Evolutionary conservation across 371 early-diverging fungal species (phyloP).

Genomic region (Syncephalastrum sp.): DNA sequence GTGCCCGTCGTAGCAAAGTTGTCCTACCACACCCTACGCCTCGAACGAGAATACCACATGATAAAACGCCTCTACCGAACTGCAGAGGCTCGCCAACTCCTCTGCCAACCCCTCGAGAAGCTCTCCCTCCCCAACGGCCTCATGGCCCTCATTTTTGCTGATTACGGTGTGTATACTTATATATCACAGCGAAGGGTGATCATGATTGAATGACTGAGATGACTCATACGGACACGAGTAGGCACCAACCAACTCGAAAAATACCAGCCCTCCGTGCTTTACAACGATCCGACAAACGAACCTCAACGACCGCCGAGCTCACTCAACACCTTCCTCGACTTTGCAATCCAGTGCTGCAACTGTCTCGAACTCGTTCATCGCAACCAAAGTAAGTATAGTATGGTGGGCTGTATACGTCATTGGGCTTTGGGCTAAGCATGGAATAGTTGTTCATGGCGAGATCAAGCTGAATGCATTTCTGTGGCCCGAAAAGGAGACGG

Average conservation of each 20-base stretch:
- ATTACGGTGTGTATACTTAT: constrained; percentile 17
- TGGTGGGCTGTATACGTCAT: too few relatives aligned
- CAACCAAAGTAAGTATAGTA: constrained; percentile 33
- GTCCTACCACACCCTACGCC: constrained; percentile 40
- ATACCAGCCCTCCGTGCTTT: constrained; percentile 19
- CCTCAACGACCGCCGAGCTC: constrained; percentile 1
- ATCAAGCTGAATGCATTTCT: constrained; percentile 41
- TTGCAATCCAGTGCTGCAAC: constrained; percentile 48
- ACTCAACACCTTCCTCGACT: constrained; percentile 33
- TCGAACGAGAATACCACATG: constrained; percentile 50
- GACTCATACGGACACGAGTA: neutral
- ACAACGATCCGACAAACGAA: neutral
- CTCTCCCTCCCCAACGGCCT: constrained; percentile 23
- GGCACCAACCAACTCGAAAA: constrained; percentile 31
- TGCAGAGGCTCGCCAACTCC: constrained; percentile 23
- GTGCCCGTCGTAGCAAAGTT: constrained; percentile 44
- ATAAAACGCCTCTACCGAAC: constrained; percentile 36
- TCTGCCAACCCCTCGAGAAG: constrained; percentile 44
- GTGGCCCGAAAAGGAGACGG: constrained; percentile 33
- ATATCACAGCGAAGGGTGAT: neutral
- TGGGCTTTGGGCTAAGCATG: too few relatives aligned
- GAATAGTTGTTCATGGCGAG: constrained; percentile 46
- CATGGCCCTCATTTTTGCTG: constrained; percentile 39
- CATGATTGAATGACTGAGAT: neutral
- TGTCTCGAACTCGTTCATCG: constrained; percentile 46